Evolutionary conservation across 1,284 basidiomycete species (phyloP).

Genomic region (Athelia psychrophila): DNA sequence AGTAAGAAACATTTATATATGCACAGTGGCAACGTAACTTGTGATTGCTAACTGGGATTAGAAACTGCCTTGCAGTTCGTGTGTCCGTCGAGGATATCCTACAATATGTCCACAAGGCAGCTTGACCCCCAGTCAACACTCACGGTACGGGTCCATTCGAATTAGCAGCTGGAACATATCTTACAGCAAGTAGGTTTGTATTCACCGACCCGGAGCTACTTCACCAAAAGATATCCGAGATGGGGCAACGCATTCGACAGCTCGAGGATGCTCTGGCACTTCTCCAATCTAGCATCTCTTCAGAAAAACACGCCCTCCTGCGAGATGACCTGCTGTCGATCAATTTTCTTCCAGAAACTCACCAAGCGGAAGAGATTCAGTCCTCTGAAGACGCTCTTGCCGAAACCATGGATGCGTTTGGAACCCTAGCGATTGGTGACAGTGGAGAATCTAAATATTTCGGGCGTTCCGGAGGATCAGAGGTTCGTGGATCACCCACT

Average conservation of each 20-base stretch:
- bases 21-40: too few species aligned
- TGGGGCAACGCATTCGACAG: constrained; percentile 36
- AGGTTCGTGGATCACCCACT: too few species aligned
- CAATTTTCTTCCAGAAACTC: neutral
- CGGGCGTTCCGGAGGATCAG: too few species aligned
- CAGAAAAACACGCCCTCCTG: constrained; percentile 22
- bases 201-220: constrained; percentile 45
- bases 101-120: constrained; percentile 71
- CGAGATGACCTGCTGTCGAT: neutral
- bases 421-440: constrained; percentile 32
- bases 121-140: constrained; percentile 62
- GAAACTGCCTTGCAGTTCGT: constrained; percentile 66
- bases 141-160: constrained; percentile 59
- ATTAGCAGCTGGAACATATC: constrained; percentile 37
- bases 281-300: neutral
- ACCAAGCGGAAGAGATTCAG: neutral
- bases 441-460: too few species aligned
- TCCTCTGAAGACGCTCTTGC: constrained; percentile 29
- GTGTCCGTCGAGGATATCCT: constrained; percentile 51
- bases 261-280: neutral
- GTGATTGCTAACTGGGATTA: too few species aligned
- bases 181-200: neutral
- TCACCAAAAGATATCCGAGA: constrained; percentile 56
- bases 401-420: neutral
- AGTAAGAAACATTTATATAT: too few species aligned